Conservation (phyloP, 2,329 filamentous ascomycete genomes). For the Cyanodermella asteris region DNA sequence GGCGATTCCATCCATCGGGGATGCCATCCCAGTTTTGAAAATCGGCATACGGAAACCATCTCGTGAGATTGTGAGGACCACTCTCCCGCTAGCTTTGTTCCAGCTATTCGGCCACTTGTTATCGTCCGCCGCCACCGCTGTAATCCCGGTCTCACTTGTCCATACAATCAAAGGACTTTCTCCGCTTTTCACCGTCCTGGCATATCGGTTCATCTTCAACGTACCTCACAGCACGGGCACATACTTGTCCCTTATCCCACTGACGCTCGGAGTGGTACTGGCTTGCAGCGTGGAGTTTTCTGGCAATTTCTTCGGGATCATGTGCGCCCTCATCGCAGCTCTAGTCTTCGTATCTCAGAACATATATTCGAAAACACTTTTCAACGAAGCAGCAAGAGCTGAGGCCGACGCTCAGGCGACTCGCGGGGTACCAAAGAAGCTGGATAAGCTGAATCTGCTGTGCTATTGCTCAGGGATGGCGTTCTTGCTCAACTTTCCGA, state of each 20-base stretch:
- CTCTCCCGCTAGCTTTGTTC: conserved; percentile 77
- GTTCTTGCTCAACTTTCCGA: conserved; percentile 66
- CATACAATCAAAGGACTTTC: conserved; percentile 98
- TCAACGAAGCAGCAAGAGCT: conserved; percentile 76
- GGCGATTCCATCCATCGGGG: conserved; percentile 47
- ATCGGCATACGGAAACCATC: conserved; percentile 66
- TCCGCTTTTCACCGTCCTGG: conserved; percentile 81
- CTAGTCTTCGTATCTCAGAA: conserved; percentile 95
- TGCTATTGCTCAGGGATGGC: conserved; percentile 94
- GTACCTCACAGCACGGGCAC: conserved; percentile 74
- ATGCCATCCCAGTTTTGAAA: conserved; percentile 54
- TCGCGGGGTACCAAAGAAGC: conserved; percentile 49
- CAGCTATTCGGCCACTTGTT: conserved; percentile 86
- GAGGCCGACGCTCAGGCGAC: conserved; percentile 46
- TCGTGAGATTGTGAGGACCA: conserved; percentile 61
- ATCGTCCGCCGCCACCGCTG: conserved; percentile 78
- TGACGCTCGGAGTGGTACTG: conserved; percentile 86
- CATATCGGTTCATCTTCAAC: conserved; percentile 73
- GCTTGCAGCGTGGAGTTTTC: conserved; percentile 84
- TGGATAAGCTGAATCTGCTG: conserved; percentile 89
- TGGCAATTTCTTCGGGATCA: conserved; percentile 72
- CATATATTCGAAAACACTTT: conserved; percentile 93
- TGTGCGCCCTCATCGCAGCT: conserved; percentile 74
- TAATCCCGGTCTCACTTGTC: conserved; percentile 88
- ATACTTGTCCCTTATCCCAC: conserved; percentile 70